A percentile compares a stretch with the other conserved stretches of the same genome.
Evolutionary conservation across 805 yeast species (phyloP).

Genomic region (Monosporozyma siamensis): DNA sequence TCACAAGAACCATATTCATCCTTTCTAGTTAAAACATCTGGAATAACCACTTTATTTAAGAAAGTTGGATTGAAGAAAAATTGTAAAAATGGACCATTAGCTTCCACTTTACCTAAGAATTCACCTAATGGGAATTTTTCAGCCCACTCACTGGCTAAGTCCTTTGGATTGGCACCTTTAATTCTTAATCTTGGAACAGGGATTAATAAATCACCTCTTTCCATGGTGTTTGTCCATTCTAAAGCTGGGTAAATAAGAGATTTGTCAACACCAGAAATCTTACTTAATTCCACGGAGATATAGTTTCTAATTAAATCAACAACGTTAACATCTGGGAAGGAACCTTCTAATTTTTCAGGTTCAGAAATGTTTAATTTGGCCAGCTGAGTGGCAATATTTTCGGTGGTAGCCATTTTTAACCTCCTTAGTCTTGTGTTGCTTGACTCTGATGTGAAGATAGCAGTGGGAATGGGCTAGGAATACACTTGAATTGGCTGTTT

Average conservation of each 20-base stretch:
- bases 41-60: constrained; percentile 57
- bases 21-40: constrained; percentile 54
- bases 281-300: constrained; percentile 68
- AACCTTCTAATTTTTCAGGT: constrained; percentile 42
- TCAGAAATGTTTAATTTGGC: constrained; percentile 29
- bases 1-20: constrained; percentile 63
- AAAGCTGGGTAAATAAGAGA: constrained; percentile 69
- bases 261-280: constrained; percentile 62
- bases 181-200: constrained; percentile 90
- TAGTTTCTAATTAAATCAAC: constrained; percentile 85
- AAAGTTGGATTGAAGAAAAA: constrained; percentile 66
- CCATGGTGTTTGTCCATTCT: constrained; percentile 77
- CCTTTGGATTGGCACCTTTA: constrained; percentile 68
- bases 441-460: no score
- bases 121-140: constrained; percentile 61
- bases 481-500: no score
- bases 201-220: constrained; percentile 83
- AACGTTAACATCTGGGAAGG: constrained; percentile 71
- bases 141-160: constrained; percentile 68
- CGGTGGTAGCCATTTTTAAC: constrained; percentile 3
- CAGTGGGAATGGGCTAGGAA: no score
- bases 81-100: constrained; percentile 86
- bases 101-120: constrained; percentile 57
- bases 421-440: neutral
- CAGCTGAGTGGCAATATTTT: constrained; percentile 25